phyloP scores from a whole-genome alignment of 805 yeast genomes.

The Komagataella populi region DNA sequence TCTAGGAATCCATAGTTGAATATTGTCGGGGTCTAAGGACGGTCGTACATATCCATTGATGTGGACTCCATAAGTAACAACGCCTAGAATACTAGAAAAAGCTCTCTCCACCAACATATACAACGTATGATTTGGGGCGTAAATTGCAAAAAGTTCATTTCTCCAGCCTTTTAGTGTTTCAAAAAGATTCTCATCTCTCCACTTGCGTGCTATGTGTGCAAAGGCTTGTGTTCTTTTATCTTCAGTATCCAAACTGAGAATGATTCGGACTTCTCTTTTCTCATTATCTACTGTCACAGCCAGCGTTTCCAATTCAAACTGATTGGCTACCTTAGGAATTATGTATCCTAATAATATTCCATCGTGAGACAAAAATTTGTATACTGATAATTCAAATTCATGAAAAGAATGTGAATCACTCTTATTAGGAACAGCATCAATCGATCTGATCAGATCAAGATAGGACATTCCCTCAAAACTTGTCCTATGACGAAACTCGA shows the following conservation, averaged over 20 bases:
- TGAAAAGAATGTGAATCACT: conserved; percentile 3
- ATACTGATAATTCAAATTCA: conserved; percentile 10
- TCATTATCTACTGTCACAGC: conserved; percentile 14
- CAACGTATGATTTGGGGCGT: conserved; percentile 35
- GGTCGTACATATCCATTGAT: conserved; percentile 59
- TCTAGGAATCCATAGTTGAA: conserved; percentile 74
- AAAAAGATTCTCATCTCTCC: conserved; percentile 23
- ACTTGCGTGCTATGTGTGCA: conserved; percentile 23
- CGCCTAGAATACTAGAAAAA: conserved; percentile 68
- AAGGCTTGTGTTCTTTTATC: conserved; percentile 28
- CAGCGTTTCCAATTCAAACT: conserved; percentile 9
- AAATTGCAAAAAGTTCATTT: conserved; percentile 66
- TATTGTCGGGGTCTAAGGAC: conserved; percentile 13
- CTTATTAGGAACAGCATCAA: conserved; percentile 19
- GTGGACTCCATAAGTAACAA: conserved; percentile 84
- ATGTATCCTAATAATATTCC: conserved; percentile 23
- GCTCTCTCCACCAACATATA: conserved; percentile 74
- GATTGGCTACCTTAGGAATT: conserved; percentile 18
- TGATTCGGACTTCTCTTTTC: conserved; percentile 15
- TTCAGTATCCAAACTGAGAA: conserved; percentile 17
- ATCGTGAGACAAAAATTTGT: conserved; percentile 22
- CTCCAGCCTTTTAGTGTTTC: conserved; percentile 63
- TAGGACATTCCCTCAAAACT: conserved; percentile 1
- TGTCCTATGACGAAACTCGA: neutral
- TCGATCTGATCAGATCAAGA: conserved; percentile 11